A percentile compares a stretch with the other conserved stretches of the same genome.
These are phyloP conservation scores for Neopestalotiopsis clavispora DNA, from an alignment of 2,329 filamentous ascomycete genomes.

Conservation along the genomic window DNA sequence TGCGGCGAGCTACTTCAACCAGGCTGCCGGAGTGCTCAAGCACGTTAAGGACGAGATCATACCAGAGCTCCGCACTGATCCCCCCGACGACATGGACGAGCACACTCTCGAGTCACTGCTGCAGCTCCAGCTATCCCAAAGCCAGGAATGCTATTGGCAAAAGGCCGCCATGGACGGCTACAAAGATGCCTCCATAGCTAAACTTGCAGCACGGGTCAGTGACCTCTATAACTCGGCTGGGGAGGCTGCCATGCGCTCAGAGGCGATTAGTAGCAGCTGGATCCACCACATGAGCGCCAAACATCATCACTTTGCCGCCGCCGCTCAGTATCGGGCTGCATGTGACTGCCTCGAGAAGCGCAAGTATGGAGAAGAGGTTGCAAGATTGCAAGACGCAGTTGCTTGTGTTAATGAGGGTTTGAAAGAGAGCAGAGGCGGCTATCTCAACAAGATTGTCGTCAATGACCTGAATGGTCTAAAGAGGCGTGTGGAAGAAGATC, in stretches of 20 bases:
- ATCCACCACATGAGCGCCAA: conserved; percentile 98
- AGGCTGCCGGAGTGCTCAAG: conserved; percentile 81
- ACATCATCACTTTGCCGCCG: conserved; percentile 95
- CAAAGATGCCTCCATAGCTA: conserved; percentile 91
- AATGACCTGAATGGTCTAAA: conserved; percentile 86
- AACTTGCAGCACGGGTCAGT: conserved; percentile 85
- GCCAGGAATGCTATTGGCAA: conserved; percentile 97
- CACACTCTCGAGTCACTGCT: conserved; percentile 83
- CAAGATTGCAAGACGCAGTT: conserved; percentile 81
- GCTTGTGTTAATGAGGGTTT: conserved; percentile 84
- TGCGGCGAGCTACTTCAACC: conserved; percentile 88
- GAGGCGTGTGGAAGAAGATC: conserved; percentile 79
- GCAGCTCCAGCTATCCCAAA: conserved; percentile 86
- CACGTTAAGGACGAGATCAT: conserved; percentile 79
- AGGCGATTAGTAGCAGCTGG: conserved; percentile 91
- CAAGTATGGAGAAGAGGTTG: conserved; percentile 94
- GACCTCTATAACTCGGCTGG: conserved; percentile 87
- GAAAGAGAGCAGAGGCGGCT: conserved; percentile 74
- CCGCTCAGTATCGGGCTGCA: conserved; percentile 90
- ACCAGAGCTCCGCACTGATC: conserved; percentile 80
- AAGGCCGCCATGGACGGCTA: conserved; percentile 94
- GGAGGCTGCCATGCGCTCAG: conserved; percentile 85
- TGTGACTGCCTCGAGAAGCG: conserved; percentile 91
- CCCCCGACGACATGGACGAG: conserved; percentile 94
- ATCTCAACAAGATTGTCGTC: conserved; percentile 80